phyloP scores from a whole-genome alignment of 345 rosid species.

The Populus tremula region DNA sequence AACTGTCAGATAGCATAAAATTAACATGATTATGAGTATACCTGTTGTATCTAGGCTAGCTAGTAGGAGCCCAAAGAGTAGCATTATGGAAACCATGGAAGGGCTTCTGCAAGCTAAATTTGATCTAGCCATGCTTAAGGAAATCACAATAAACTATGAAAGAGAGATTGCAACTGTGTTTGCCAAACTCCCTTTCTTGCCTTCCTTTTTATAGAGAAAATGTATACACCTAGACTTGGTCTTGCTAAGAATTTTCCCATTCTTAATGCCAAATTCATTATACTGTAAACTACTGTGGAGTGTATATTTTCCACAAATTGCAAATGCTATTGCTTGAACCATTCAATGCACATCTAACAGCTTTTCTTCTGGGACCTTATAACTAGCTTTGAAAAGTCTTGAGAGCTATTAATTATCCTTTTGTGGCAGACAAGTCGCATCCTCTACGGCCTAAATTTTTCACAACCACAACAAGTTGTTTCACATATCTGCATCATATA shows the following conservation, averaged over 20 bases:
- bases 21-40: background rate
- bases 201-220: background rate
- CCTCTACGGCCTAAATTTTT: background rate
- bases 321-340: background rate
- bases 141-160: background rate
- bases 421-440: background rate
- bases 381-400: background rate
- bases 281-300: too few species aligned
- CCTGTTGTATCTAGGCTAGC: slow-evolving; percentile 23
- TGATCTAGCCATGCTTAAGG: background rate
- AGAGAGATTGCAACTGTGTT: background rate
- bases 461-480: background rate
- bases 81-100: background rate
- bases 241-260: background rate
- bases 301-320: background rate
- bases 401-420: background rate
- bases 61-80: slow-evolving; percentile 13
- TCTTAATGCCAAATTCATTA: too few species aligned
- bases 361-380: background rate
- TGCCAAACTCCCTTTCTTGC: background rate
- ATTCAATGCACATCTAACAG: background rate
- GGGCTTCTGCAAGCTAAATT: background rate
- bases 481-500: background rate
- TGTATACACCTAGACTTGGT: background rate
- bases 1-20: background rate